Evolutionary conservation across 495 filamentous ascomycete species (phyloP).

Genomic region (Rhizodiscina lignyota): DNA sequence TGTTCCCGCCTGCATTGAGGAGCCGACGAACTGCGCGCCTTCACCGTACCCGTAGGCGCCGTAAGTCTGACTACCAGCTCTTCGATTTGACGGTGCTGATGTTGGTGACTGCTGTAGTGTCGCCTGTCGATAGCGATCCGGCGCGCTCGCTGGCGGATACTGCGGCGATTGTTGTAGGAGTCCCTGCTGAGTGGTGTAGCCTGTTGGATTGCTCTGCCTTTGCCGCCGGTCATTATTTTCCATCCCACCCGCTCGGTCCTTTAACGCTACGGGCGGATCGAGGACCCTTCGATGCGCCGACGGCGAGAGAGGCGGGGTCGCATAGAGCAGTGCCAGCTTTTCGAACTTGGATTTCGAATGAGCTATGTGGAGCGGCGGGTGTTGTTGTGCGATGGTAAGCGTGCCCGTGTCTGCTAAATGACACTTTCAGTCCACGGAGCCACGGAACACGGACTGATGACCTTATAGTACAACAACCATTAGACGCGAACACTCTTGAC

Average conservation of each 20-base stretch:
- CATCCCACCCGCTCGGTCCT: conserved; percentile 18
- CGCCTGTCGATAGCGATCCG: conserved; percentile 19
- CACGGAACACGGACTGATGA: too few species aligned
- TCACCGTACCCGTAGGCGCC: conserved; percentile 43
- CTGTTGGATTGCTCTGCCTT: conserved; percentile 16
- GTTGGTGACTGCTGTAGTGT: conserved; percentile 17
- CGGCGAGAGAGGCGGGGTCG: conserved; percentile 24
- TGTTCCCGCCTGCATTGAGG: conserved; percentile 28
- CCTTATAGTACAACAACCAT: too few species aligned
- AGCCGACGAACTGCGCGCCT: conserved; percentile 29
- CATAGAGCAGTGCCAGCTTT: conserved; percentile 23
- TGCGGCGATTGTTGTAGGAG: conserved; percentile 9
- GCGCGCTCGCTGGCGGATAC: conserved; percentile 13
- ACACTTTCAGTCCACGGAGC: too few species aligned
- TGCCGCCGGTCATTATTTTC: conserved; percentile 24
- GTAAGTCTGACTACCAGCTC: conserved; percentile 27
- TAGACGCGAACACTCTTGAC: too few species aligned
- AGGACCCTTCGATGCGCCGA: conserved; percentile 18
- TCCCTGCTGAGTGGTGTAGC: conserved; percentile 15
- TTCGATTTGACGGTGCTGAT: conserved; percentile 14
- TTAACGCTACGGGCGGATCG: conserved; percentile 5
- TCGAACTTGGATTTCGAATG: too few species aligned
- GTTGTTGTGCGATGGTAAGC: too few species aligned
- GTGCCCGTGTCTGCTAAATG: too few species aligned
- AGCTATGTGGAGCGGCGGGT: too few species aligned